These are phyloP conservation scores for Fomitopsis betulina DNA, from an alignment of 1,284 basidiomycete genomes.

Conservation along the genomic window DNA sequence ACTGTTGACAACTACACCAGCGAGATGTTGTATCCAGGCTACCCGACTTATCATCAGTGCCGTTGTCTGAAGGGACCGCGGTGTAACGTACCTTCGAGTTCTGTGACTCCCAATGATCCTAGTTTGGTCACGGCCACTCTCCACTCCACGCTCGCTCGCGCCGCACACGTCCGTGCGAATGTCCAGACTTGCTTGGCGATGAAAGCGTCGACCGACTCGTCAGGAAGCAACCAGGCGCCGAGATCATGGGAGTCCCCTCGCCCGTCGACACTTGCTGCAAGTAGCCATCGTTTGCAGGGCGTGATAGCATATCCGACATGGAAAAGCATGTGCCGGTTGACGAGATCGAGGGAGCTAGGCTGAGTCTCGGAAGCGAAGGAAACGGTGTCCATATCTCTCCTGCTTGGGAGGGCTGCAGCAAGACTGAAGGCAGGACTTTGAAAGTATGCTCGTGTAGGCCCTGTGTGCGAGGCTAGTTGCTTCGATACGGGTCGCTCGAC, in stretches of 20 bases:
- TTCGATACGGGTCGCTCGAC: conserved; percentile 59
- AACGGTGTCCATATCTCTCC: conserved; percentile 18
- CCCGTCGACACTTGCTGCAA: conserved; percentile 73
- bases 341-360: conserved; percentile 53
- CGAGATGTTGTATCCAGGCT: conserved; percentile 65
- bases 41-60: conserved; percentile 5
- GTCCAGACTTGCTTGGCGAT: conserved; percentile 59
- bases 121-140: conserved; percentile 65
- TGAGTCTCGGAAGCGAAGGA: conserved; percentile 40
- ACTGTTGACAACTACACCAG: conserved; percentile 29
- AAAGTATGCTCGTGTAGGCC: conserved; percentile 43
- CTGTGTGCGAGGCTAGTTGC: conserved; percentile 36
- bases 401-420: conserved; percentile 40
- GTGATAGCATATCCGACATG: conserved; percentile 73
- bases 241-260: conserved; percentile 68
- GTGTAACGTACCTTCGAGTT: conserved; percentile 58
- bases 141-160: conserved; percentile 73
- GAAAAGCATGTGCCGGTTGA: conserved; percentile 65
- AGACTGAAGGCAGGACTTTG: conserved; percentile 64
- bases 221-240: conserved; percentile 58
- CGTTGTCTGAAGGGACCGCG: background rate
- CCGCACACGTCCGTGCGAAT: conserved; percentile 56
- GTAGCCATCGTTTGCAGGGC: conserved; percentile 65
- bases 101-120: conserved; percentile 50
- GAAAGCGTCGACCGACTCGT: conserved; percentile 35